Conservation (phyloP, 139 green algal genomes). For the Closterium sp. region DNA sequence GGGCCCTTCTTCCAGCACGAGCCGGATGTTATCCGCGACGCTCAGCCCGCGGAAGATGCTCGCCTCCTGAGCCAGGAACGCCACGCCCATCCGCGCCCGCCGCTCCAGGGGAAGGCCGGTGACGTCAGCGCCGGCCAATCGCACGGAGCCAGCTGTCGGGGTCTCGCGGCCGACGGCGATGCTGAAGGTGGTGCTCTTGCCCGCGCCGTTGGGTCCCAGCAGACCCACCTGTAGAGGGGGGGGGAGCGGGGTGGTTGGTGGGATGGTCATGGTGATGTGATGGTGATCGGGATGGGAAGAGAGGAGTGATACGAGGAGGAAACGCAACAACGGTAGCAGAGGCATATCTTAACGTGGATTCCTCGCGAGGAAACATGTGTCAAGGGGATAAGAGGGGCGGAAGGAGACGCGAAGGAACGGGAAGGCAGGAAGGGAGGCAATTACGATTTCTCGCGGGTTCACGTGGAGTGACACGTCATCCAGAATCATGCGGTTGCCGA, state of each 20-base stretch:
- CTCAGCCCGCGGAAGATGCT: slow-evolving; percentile 45
- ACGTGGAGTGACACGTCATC: neutral
- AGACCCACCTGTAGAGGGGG: slow-evolving; percentile 61
- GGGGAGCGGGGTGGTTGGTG: too few species aligned
- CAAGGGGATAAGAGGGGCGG: too few species aligned
- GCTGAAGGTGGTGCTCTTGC: slow-evolving; percentile 69
- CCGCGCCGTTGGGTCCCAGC: slow-evolving; percentile 84
- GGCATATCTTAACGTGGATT: too few species aligned
- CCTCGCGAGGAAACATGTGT: too few species aligned
- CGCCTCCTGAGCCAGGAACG: slow-evolving; percentile 23
- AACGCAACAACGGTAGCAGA: too few species aligned
- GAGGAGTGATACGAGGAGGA: too few species aligned
- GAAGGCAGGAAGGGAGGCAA: neutral
- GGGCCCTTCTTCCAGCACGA: slow-evolving; percentile 35
- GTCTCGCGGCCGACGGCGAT: slow-evolving; percentile 43
- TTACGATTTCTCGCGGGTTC: neutral
- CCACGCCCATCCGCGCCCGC: slow-evolving; percentile 36
- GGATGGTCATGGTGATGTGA: too few species aligned
- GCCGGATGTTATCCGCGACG: slow-evolving; percentile 47
- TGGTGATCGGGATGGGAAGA: too few species aligned
- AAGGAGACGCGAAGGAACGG: neutral
- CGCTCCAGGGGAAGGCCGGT: slow-evolving; percentile 28
- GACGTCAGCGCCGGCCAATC: slow-evolving; percentile 20
- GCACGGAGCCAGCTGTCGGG: slow-evolving; percentile 22
- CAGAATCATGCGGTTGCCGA: neutral